phyloP scores from a whole-genome alignment of 768 basidiomycete species.

The Trametes punicea region DNA sequence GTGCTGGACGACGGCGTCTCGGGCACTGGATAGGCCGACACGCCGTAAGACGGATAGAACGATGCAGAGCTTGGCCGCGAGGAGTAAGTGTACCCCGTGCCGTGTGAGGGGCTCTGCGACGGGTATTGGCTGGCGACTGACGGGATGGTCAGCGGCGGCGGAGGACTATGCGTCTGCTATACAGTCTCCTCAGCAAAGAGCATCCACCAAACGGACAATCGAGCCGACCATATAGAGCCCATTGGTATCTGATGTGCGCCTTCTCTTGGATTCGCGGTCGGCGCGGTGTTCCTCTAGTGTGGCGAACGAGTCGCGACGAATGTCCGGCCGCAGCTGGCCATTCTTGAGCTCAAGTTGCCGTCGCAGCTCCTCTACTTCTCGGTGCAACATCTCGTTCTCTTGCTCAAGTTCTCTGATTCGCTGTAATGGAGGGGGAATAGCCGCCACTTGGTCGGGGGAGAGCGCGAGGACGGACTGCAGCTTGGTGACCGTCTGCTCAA shows the following conservation, averaged over 20 bases:
- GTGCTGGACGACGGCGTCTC: constrained; percentile 71
- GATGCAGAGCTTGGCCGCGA: constrained; percentile 32
- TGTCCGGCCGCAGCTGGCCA: constrained; percentile 25
- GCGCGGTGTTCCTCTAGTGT: constrained; percentile 22
- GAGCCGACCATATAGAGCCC: constrained; percentile 28
- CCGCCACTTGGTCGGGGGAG: constrained; percentile 70
- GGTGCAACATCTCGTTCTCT: constrained; percentile 67
- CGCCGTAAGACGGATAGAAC: constrained; percentile 51
- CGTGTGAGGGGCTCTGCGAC: constrained; percentile 3
- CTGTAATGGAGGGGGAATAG: constrained; percentile 66
- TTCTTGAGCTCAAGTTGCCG: constrained; percentile 45
- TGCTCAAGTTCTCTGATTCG: constrained; percentile 83
- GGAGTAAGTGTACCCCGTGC: constrained; percentile 8
- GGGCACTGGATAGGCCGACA: constrained; percentile 57
- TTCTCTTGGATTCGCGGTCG: constrained; percentile 29
- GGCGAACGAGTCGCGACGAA: constrained; percentile 19
- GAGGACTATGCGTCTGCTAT: constrained; percentile 29
- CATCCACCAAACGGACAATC: background rate
- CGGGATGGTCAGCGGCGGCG: constrained; percentile 26
- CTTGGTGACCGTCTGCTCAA: constrained; percentile 83
- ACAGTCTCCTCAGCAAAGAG: background rate
- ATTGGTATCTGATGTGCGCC: constrained; percentile 27
- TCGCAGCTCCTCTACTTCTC: constrained; percentile 74
- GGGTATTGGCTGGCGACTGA: constrained; percentile 22
- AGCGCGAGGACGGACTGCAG: constrained; percentile 73